Evolutionary conservation across 345 rosid genomes (phyloP).

Genomic region (Rhodamnia rubescens): DNA sequence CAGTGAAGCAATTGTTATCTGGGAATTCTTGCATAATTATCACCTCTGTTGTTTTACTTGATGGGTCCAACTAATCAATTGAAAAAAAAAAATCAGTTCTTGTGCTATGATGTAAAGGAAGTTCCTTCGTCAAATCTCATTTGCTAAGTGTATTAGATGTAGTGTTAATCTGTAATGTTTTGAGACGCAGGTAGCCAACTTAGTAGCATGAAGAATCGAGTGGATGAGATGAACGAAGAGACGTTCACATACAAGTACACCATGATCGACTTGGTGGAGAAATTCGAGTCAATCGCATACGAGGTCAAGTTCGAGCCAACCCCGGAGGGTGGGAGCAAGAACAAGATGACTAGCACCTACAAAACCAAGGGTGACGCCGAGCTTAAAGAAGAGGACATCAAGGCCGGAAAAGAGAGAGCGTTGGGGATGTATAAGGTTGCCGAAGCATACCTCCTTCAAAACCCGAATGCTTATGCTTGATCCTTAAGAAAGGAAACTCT

Average conservation of each 20-base stretch:
- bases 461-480: slow-evolving; percentile 8
- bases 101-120: not conserved
- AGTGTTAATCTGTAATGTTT: not conserved
- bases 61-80: not conserved
- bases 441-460: slow-evolving; percentile 17
- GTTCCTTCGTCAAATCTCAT: not conserved
- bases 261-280: not conserved
- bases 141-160: not conserved
- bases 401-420: slow-evolving; percentile 10
- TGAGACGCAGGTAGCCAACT: not conserved
- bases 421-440: slow-evolving; percentile 8
- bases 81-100: not conserved
- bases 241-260: slow-evolving; percentile 1
- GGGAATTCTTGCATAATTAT: not conserved
- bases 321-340: slow-evolving; percentile 3
- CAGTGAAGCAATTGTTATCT: not conserved
- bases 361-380: not conserved
- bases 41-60: not conserved
- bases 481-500: not conserved
- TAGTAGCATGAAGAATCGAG: slow-evolving; percentile 2
- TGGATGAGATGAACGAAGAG: slow-evolving; percentile 1
- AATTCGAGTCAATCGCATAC: not conserved
- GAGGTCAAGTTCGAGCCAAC: not conserved
- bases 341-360: slow-evolving; percentile 3
- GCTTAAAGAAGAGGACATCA: slow-evolving; percentile 11